Evolutionary conservation across 441 rosid genomes (phyloP), one percentile per base, ranked within the genome.

Genomic region (Arabidopsis lyrata): DNA sequence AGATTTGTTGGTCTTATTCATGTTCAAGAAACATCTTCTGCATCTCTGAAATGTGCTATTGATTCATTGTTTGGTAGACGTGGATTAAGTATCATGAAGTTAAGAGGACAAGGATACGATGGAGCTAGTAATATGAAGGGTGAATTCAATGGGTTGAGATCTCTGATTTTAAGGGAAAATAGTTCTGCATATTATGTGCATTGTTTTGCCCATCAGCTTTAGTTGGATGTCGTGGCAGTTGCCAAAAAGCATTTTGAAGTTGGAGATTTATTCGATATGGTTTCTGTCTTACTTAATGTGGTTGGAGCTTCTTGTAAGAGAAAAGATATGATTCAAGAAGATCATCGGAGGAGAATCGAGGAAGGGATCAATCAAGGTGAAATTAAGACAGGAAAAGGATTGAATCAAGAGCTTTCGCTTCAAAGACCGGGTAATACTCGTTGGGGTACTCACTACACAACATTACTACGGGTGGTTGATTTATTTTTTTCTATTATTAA

Each of bases 231-330:
- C 1, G 22, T 55, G 60, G 59, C 24, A 2, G 36, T 66, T 50
- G 35, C 35, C 4, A 35, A 35, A 36, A 9, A 50, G 10, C 10
- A 50, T 24, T 22, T 36, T 52, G 59, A 52, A 22, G 24, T 66
- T 5, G 36, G 48, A 1, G 0, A 66, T 22, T 52, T 66, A 2
- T 67, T 55, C 31, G 14, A 66, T 53, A 13, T 7, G 22, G 9
- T 66, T 22, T 66, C 6, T 24, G 10, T 39, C 2, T 34, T 49
- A 4, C 0, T 67, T 0, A 67, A 67, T 53, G 38, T 67, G 50
- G 52, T 67, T 41, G 62, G 29, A 53, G 61, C 24, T 13, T 66
- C 36, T 20, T 52, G 61, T 38, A 66, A 47, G 2, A 31, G 18
- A 8, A 52, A 53, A 2, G 1, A 66, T n/a, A 38, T 24, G 2